These are phyloP conservation scores for Apiospora pterosperma DNA, from an alignment of 2,329 filamentous ascomycete species.

Conservation along the genomic window DNA sequence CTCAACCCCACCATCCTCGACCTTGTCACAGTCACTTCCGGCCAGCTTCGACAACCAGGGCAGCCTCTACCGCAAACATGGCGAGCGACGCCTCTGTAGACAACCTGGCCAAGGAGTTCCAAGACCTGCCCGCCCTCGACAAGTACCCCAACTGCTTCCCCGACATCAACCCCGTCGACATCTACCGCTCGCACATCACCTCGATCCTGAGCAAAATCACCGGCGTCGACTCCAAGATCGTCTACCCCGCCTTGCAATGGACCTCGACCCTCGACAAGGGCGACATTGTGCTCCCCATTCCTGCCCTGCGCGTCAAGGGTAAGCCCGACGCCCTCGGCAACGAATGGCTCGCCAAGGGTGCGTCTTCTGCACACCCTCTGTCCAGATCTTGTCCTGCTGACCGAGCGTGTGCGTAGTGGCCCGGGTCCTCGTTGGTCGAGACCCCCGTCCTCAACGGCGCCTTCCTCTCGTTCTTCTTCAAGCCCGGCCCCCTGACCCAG, in stretches of 20 bases:
- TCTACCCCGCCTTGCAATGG: conserved; percentile 76
- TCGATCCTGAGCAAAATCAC: conserved; percentile 65
- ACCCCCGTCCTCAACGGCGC: conserved; percentile 65
- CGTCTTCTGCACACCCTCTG: neutral
- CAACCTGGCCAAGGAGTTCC: conserved; percentile 20
- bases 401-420: conserved; percentile 50
- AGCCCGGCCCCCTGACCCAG: conserved; percentile 60
- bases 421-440: conserved; percentile 69
- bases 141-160: conserved; percentile 59
- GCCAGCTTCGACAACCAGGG: neutral
- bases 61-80: conserved; percentile 12
- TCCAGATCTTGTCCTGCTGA: neutral
- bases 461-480: conserved; percentile 80
- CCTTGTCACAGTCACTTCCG: neutral
- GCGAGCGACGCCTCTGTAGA: conserved; percentile 16
- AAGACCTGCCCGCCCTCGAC: conserved; percentile 22
- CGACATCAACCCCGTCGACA: conserved; percentile 70
- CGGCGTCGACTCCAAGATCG: conserved; percentile 65
- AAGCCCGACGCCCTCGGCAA: conserved; percentile 60
- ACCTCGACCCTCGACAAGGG: conserved; percentile 78
- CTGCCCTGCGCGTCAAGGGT: conserved; percentile 75
- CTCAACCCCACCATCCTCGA: conserved; percentile 11
- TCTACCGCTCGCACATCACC: conserved; percentile 76
- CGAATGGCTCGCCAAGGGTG: conserved; percentile 58
- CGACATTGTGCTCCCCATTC: conserved; percentile 74